Percentiles rank a stretch among this genome's conserved stretches.
Evolutionary conservation across 75 land plant species (phyloP).

Genomic region (Pinus tabuliformis): DNA sequence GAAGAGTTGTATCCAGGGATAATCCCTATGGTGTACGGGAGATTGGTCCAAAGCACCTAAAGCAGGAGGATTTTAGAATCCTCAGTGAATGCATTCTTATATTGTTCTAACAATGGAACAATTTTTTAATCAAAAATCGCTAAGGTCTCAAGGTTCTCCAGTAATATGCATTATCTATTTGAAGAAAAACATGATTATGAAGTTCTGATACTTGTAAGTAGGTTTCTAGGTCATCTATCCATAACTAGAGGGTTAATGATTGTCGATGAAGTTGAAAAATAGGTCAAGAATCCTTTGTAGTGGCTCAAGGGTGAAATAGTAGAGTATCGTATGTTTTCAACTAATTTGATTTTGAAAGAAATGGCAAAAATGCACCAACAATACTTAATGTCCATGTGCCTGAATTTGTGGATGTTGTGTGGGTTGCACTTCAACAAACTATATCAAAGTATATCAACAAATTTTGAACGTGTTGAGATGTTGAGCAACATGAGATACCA

Average conservation of each 20-base stretch:
- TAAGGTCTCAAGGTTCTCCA: conserved; percentile 74
- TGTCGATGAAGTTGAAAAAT: conserved; percentile 88
- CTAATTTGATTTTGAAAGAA: conserved; percentile 94
- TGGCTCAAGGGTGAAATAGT: conserved; percentile 89
- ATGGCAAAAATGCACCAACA: conserved; percentile 99
- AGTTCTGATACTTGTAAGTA: conserved; percentile 67
- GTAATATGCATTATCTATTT: conserved; percentile 58
- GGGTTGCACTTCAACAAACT: conserved; percentile 71
- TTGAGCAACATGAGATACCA: too few relatives aligned
- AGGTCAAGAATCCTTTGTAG: conserved; percentile 76
- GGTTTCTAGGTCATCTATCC: conserved; percentile 87
- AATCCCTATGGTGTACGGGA: too few relatives aligned
- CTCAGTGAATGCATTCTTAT: too few relatives aligned
- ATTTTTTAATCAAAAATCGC: background rate
- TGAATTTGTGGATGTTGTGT: conserved; percentile 96
- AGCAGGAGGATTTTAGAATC: too few relatives aligned
- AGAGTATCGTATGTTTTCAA: conserved; percentile 89
- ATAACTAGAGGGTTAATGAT: conserved; percentile 91
- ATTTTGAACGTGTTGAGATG: too few relatives aligned
- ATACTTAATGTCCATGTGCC: conserved; percentile 98
- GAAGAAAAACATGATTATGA: conserved; percentile 88
- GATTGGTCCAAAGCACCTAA: too few relatives aligned
- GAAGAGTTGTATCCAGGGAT: too few relatives aligned
- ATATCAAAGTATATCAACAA: too few relatives aligned
- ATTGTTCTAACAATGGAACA: too few relatives aligned